phyloP scores from a whole-genome alignment of 2,329 filamentous ascomycete species.

The Neoascochyta sp. region DNA sequence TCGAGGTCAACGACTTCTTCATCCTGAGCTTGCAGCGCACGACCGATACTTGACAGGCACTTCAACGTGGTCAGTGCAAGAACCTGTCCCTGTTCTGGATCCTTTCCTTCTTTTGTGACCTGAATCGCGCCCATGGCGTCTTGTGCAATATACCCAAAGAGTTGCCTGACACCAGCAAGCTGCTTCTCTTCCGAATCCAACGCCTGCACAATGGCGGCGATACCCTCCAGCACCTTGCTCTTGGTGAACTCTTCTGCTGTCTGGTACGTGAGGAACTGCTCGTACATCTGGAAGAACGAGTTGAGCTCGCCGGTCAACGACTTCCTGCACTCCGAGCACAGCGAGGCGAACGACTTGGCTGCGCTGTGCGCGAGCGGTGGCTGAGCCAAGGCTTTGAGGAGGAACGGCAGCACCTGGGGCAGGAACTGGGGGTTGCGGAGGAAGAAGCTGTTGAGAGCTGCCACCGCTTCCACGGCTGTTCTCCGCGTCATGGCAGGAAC shows the following conservation, averaged over 20 bases:
- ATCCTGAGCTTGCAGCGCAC: constrained; percentile 64
- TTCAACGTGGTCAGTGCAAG: constrained; percentile 56
- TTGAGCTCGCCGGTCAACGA: constrained; percentile 64
- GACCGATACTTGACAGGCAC: constrained; percentile 67
- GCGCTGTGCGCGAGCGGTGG: constrained; percentile 62
- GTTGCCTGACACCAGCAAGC: constrained; percentile 52
- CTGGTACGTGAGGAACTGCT: constrained; percentile 56
- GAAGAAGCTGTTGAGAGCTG: constrained; percentile 73
- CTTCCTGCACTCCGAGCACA: constrained; percentile 71
- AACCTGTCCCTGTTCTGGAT: constrained; percentile 43
- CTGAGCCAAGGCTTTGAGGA: constrained; percentile 67
- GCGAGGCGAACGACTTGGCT: constrained; percentile 67
- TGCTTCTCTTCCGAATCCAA: constrained; percentile 57
- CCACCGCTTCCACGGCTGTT: constrained; percentile 66
- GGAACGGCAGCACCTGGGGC: constrained; percentile 66
- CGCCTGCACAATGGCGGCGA: constrained; percentile 72
- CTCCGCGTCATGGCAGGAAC: constrained; percentile 63
- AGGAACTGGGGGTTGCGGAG: constrained; percentile 64
- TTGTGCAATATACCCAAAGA: constrained; percentile 59
- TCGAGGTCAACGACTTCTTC: constrained; percentile 68
- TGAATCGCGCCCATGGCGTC: constrained; percentile 51
- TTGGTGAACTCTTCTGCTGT: constrained; percentile 66
- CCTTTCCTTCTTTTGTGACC: constrained; percentile 29
- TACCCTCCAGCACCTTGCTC: constrained; percentile 69
- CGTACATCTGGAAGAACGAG: constrained; percentile 69